A percentile compares a stretch with the other conserved stretches of the same genome.
Evolutionary conservation across 2,329 filamentous ascomycete genomes (phyloP).

Genomic region (Aspergillus melleus): DNA sequence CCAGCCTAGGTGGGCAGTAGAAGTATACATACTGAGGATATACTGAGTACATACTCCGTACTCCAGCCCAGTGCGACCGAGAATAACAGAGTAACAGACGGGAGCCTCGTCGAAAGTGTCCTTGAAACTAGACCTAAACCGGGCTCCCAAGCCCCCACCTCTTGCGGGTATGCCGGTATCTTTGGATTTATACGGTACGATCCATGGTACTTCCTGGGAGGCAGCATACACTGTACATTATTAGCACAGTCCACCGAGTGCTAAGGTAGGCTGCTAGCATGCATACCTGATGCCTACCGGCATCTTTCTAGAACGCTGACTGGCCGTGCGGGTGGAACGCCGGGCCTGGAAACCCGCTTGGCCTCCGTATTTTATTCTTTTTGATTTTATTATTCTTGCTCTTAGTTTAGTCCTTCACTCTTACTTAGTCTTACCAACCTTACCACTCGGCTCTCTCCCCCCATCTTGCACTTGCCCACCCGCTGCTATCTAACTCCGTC

Average conservation of each 20-base stretch:
- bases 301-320: slow-evolving; percentile 15
- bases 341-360: slow-evolving; percentile 8
- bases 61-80: background rate
- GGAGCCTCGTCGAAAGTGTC: background rate
- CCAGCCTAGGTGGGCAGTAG: too few species aligned
- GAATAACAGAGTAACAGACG: background rate
- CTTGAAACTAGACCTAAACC: slow-evolving; percentile 2
- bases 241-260: background rate
- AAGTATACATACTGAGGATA: too few species aligned
- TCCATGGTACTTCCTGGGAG: background rate
- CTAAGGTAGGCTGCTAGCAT: too few species aligned
- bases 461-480: slow-evolving; percentile 8
- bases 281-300: too few species aligned
- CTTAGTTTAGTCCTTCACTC: background rate
- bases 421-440: slow-evolving; percentile 2
- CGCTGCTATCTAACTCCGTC: slow-evolving; percentile 1
- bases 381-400: background rate
- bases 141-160: background rate
- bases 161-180: slow-evolving; percentile 16
- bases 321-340: slow-evolving; percentile 14
- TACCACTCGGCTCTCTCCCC: slow-evolving; percentile 15
- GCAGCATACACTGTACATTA: slow-evolving; percentile 1
- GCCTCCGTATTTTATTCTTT: too few species aligned
- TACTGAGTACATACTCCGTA: too few species aligned
- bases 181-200: background rate